Conservation (phyloP, 2,329 filamentous ascomycete species). For the Nigrograna mackinnonii region DNA sequence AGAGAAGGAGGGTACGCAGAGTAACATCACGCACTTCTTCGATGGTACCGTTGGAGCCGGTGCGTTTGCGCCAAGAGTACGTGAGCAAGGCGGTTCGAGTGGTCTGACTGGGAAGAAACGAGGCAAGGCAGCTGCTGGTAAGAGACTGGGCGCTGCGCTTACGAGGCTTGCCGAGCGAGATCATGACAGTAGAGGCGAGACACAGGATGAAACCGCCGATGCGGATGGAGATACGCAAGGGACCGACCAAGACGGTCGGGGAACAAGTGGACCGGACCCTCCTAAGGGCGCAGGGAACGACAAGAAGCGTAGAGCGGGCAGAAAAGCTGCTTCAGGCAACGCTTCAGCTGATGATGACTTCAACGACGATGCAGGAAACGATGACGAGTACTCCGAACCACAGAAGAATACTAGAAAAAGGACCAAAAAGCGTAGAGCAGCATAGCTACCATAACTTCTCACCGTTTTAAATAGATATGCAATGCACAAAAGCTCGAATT, state of each 20-base stretch:
- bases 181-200: constrained; percentile 20
- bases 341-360: neutral
- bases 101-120: constrained; percentile 60
- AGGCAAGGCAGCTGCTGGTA: constrained; percentile 32
- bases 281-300: too few relatives aligned
- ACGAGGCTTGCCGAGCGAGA: constrained; percentile 30
- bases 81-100: constrained; percentile 44
- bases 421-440: constrained; percentile 2
- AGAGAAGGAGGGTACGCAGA: constrained; percentile 87
- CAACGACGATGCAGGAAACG: constrained; percentile 5
- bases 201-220: constrained; percentile 19
- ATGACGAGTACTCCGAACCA: constrained; percentile 8
- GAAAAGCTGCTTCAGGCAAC: neutral
- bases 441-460: too few relatives aligned
- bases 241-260: too few relatives aligned
- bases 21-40: constrained; percentile 94
- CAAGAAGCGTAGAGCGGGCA: constrained; percentile 4
- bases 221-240: constrained; percentile 12
- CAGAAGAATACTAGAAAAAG: constrained; percentile 7
- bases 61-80: constrained; percentile 72
- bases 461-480: neutral
- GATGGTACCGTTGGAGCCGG: constrained; percentile 73
- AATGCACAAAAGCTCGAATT: too few relatives aligned
- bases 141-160: constrained; percentile 38
- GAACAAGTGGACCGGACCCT: too few relatives aligned